Evolutionary conservation across 164 flowering plant genomes (phyloP), one percentile per base, ranked within the genome.

Genomic region (Piper longum): DNA sequence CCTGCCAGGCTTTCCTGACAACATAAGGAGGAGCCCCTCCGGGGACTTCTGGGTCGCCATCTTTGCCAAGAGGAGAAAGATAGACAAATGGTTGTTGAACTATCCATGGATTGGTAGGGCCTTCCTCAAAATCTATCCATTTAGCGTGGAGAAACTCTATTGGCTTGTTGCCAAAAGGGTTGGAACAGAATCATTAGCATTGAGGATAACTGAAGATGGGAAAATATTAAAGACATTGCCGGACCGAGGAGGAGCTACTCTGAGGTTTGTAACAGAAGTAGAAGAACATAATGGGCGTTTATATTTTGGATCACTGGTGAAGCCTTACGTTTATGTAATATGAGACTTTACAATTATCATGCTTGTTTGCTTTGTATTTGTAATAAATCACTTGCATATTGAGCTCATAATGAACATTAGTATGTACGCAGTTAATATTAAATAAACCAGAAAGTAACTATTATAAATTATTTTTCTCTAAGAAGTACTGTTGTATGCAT

Each of bases 11-110:
- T 67, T 42, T 41, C 78, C 78, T 4, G 75, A 73, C 43, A 75
- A 75, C 61, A 65, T 75, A 3, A 70, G 59, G 64, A 70, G 62
- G 59, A 75, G 62, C 45, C 43, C 48, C 6, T 43, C 54, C 2
- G 78, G 78, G 39, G 78, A 75, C 39, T 72, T 68, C 36, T 68
- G 71, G 71, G 71, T 68, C 57, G 66, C 71, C 16, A 7, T 68
- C 11, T 65, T 62, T 48, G 51, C 65, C 17, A 62, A 26, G 44
- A 57, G 57, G 41, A 43, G 62, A 40, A 51, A 48, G 51, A 0
- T 65, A 16, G 48, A 45, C 17, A n/a, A 57, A 16, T 58, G 56
- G 57, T 41, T 68, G 17, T 51, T 57, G 3, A 44, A 55, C 3
- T 6, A 3, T 36, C 16, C 62, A 11, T n/a, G 4, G 56, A 19